Base-by-base conservation (phyloP, 106 monocot genomes). In the Triglochin maritima region DNA sequence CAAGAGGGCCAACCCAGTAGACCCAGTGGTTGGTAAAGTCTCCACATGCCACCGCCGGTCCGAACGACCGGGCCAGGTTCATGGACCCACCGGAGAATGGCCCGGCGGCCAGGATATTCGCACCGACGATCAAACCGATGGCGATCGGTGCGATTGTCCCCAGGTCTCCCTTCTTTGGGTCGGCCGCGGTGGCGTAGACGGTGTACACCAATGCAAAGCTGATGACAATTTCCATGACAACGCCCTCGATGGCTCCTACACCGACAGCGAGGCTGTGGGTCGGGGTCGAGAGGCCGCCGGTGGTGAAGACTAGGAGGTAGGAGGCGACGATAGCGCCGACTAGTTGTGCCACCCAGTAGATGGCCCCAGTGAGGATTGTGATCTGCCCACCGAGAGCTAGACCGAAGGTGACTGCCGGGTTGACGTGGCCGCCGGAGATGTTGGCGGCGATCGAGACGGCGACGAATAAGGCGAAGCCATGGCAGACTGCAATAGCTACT, bases 141-240 rank as follows among this genome's bases (percentile, higher is more conserved):
- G 91, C 91, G 68, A 92, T 82, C 11, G 92, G 92, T 2, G 92
- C 92, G 47, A 92, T 81, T 56, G 85, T 85, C 46, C 92, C 87
- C 12, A 92, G 71, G 5, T 81, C 67, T 6, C 89, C 89, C 60
- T n/a, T 61, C 60, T 61, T 61, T 4, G 60, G 29, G 60, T 61
- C 60, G 42, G 11, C 60, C 17, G 85, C 85, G 9, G 85, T 89
- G 56, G 89, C 85, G 70, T 85, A 85, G 45, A 89, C 89, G 14
- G 85, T 89, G 82, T 89, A 89, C 48, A 85, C 88, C 9, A 89
- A 75, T 2, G 71, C 88, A 62, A 85, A 89, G 59, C 85, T 89
- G 75, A 85, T 86, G 50, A 89, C 65, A 52, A 90, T 75, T 77
- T 90, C 86, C 74, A 90, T 71, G 49, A 90, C 79, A 3, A 81